Conservation (phyloP, 1,284 basidiomycete species). For the Thelephora terrestris region DNA sequence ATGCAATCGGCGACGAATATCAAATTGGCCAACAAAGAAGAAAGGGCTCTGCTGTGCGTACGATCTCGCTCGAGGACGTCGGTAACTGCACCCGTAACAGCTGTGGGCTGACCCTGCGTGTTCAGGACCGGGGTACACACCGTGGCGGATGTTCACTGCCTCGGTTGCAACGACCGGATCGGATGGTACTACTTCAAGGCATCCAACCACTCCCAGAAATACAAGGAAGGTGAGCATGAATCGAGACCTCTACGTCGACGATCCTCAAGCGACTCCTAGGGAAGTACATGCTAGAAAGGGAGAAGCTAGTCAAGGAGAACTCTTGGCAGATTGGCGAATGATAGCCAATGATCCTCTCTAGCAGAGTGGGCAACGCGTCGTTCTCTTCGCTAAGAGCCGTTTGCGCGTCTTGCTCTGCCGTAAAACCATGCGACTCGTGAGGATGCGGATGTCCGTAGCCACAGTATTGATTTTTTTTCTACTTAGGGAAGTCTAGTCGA, state of each 20-base stretch:
- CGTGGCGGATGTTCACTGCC: conserved; percentile 70
- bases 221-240: conserved; percentile 64
- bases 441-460: no score
- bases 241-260: conserved; percentile 2
- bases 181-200: conserved; percentile 85
- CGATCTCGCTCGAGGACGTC: not conserved
- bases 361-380: no score
- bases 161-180: conserved; percentile 67
- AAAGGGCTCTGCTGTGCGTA: conserved; percentile 63
- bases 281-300: conserved; percentile 77
- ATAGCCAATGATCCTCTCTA: not conserved
- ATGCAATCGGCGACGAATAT: conserved; percentile 74
- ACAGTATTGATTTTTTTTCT: no score
- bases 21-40: conserved; percentile 64
- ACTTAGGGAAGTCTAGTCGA: no score
- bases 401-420: no score
- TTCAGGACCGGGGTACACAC: conserved; percentile 73
- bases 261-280: conserved; percentile 30
- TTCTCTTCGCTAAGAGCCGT: no score
- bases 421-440: no score
- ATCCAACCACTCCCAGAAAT: conserved; percentile 70
- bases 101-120: not conserved
- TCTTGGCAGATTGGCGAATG: conserved; percentile 53
- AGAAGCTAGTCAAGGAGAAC: conserved; percentile 74
- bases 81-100: not conserved